Conservation (phyloP, 2,329 filamentous ascomycete genomes). For the Penicillium corylophilum region DNA sequence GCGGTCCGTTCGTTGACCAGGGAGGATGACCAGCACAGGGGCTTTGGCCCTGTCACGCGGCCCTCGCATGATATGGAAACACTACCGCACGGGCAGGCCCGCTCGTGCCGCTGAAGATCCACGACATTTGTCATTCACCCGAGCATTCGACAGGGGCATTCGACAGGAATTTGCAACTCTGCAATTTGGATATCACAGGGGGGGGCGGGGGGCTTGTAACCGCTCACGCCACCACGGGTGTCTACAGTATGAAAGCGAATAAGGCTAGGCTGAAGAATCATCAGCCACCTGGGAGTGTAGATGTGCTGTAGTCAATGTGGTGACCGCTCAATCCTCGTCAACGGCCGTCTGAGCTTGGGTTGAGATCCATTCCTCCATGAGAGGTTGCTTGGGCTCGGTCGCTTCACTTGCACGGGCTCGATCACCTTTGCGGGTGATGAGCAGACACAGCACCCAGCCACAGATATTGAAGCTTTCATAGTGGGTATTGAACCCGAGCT, state of each 20-base stretch:
- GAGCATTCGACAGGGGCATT: background rate
- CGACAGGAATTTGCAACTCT: constrained; percentile 8
- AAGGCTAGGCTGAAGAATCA: constrained; percentile 9
- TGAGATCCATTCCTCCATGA: constrained; percentile 85
- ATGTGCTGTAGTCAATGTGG: background rate
- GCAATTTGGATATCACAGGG: constrained; percentile 15
- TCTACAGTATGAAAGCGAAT: constrained; percentile 1
- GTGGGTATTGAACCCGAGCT: constrained; percentile 76
- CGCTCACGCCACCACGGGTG: constrained; percentile 14
- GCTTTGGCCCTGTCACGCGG: background rate
- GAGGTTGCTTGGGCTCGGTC: constrained; percentile 55
- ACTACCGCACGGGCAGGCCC: background rate
- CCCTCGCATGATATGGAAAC: background rate
- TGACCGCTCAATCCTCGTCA: constrained; percentile 35
- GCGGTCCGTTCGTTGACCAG: constrained; percentile 7
- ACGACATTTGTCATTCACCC: background rate
- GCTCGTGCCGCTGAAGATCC: background rate
- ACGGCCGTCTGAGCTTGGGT: constrained; percentile 59
- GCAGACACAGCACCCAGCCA: constrained; percentile 84
- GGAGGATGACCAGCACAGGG: background rate
- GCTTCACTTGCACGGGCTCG: constrained; percentile 39
- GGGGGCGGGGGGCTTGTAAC: constrained; percentile 4
- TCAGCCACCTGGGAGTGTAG: constrained; percentile 1
- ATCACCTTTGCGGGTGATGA: constrained; percentile 71
- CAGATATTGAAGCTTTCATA: constrained; percentile 98